Conservation (phyloP, 768 basidiomycete species). For the Leccinum fibrillosum region DNA sequence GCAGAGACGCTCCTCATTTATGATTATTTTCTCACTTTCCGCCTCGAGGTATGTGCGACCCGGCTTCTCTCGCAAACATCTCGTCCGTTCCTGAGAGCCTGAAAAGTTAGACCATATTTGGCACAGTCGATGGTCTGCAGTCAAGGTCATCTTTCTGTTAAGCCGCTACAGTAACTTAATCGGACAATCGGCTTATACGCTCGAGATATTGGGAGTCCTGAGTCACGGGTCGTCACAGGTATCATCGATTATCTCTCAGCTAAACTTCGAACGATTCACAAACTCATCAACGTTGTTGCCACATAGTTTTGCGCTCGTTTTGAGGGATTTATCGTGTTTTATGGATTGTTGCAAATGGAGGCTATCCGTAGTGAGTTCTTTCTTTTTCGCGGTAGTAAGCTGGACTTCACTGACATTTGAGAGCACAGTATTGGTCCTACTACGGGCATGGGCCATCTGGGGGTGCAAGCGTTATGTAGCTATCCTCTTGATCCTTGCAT, state of each 20-base stretch:
- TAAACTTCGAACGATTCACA: too few species aligned
- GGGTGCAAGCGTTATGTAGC: too few species aligned
- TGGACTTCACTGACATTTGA: background rate
- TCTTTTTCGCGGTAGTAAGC: background rate
- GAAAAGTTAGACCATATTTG: too few species aligned
- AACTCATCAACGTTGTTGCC: background rate
- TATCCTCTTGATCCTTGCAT: too few species aligned
- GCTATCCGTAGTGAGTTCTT: slow-evolving; percentile 10
- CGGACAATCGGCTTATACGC: too few species aligned
- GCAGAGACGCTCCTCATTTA: background rate
- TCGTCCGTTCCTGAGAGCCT: too few species aligned
- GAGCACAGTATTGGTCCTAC: slow-evolving; percentile 9
- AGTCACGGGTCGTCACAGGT: too few species aligned
- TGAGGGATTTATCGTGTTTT: background rate
- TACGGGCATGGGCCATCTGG: slow-evolving; percentile 14
- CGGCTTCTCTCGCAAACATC: too few species aligned
- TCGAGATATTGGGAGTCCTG: too few species aligned
- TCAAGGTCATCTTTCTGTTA: too few species aligned
- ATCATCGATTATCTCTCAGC: background rate
- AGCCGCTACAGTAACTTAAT: too few species aligned
- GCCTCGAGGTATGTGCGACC: slow-evolving; percentile 9
- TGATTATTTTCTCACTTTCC: slow-evolving; percentile 13
- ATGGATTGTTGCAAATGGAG: background rate
- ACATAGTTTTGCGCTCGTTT: slow-evolving; percentile 10
- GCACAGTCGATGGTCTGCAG: too few species aligned